phyloP scores from a whole-genome alignment of 202 grass and related monocot genomes.

The Hordeum pubiflorum region DNA sequence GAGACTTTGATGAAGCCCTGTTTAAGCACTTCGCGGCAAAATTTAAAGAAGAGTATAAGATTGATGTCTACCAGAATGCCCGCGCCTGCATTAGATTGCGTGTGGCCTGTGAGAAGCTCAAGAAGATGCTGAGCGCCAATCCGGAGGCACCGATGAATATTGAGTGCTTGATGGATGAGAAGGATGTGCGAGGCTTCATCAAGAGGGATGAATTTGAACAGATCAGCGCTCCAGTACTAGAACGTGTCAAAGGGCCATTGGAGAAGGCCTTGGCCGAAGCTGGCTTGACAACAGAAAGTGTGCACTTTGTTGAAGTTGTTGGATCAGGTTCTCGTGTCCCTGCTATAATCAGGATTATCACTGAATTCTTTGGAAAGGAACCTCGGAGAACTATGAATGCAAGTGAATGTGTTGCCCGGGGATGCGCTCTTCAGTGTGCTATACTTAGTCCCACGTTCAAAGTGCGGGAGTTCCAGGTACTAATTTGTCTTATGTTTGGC shows the following conservation, averaged over 20 bases:
- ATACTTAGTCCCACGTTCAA: slow-evolving; percentile 90
- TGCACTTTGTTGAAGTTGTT: slow-evolving; percentile 75
- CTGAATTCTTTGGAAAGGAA: slow-evolving; percentile 68
- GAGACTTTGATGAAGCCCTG: slow-evolving; percentile 77
- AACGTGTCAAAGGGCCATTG: slow-evolving; percentile 57
- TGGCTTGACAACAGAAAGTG: slow-evolving; percentile 36
- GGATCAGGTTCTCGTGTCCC: slow-evolving; percentile 80
- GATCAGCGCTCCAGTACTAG: slow-evolving; percentile 50
- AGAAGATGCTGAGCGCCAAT: slow-evolving; percentile 81
- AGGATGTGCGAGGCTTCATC: slow-evolving; percentile 72
- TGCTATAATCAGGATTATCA: slow-evolving; percentile 72
- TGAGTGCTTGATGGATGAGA: slow-evolving; percentile 93
- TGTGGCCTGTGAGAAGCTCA: slow-evolving; percentile 64
- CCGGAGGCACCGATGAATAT: slow-evolving; percentile 69
- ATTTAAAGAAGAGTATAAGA: slow-evolving; percentile 71
- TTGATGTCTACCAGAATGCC: slow-evolving; percentile 77
- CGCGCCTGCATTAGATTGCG: slow-evolving; percentile 56
- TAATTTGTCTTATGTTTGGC: not conserved
- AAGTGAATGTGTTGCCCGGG: slow-evolving; percentile 76
- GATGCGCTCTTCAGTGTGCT: slow-evolving; percentile 81
- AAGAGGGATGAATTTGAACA: slow-evolving; percentile 84
- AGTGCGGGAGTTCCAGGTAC: slow-evolving; percentile 90
- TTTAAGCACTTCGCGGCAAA: slow-evolving; percentile 71
- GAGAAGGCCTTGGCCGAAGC: slow-evolving; percentile 61
- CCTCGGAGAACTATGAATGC: slow-evolving; percentile 84